These are phyloP conservation scores for Colletotrichum brevisporum DNA, from an alignment of 2,329 filamentous ascomycete species.

Conservation along the genomic window DNA sequence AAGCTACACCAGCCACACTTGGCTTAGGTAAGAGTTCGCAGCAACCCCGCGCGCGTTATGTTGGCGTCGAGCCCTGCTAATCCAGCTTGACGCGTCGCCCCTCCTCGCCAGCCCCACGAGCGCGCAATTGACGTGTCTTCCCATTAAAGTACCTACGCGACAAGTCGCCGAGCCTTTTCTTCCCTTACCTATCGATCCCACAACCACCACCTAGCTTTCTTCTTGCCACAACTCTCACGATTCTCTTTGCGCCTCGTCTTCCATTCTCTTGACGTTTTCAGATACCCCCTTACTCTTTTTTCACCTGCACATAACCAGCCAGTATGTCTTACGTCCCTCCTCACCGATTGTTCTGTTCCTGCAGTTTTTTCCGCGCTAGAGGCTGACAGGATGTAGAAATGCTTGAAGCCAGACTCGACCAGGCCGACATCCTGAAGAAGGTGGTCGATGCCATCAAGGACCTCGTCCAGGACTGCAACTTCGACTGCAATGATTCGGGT, in stretches of 20 bases:
- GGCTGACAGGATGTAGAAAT: conserved; percentile 65
- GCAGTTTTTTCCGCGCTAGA: conserved; percentile 45
- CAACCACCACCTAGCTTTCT: conserved; percentile 14
- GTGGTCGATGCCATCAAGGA: conserved; percentile 99
- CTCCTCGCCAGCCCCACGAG: conserved; percentile 42
- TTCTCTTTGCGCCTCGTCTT: conserved; percentile 13
- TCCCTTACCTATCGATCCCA: conserved; percentile 22
- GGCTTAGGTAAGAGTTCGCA: neutral
- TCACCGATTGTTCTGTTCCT: conserved; percentile 3
- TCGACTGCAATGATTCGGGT: conserved; percentile 99
- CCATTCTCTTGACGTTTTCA: conserved; percentile 22
- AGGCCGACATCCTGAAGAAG: conserved; percentile 96
- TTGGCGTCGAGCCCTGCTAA: conserved; percentile 47
- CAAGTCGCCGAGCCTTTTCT: conserved; percentile 31
- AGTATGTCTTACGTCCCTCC: conserved; percentile 21
- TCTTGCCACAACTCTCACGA: conserved; percentile 18
- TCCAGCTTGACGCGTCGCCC: conserved; percentile 49
- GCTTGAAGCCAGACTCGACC: conserved; percentile 98
- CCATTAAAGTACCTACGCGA: conserved; percentile 51
- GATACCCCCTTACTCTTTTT: conserved; percentile 35
- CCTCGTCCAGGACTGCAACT: conserved; percentile 99
- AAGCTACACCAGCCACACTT: conserved; percentile 28
- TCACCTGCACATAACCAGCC: conserved; percentile 20
- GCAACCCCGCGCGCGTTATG: conserved; percentile 44
- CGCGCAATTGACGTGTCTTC: conserved; percentile 45